These are phyloP conservation scores for Cyberlindnera maclurae DNA, from an alignment of 805 yeast genomes.

Conservation along the genomic window DNA sequence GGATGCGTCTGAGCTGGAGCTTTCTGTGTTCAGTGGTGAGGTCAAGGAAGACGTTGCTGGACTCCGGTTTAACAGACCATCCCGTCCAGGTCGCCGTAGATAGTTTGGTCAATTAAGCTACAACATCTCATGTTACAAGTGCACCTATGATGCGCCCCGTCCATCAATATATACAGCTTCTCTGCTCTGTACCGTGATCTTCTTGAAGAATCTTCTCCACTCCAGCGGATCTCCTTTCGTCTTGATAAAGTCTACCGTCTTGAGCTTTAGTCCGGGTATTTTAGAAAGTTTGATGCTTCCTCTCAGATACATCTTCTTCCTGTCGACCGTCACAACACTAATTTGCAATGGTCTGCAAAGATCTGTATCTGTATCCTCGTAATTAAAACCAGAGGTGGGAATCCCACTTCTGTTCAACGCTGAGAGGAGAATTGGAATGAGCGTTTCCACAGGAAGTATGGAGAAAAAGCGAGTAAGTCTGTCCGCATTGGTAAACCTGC, in stretches of 20 bases:
- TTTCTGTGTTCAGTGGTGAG: constrained; percentile 34
- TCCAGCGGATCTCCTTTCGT: constrained; percentile 63
- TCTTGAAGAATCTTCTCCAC: constrained; percentile 63
- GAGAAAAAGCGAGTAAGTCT: constrained; percentile 49
- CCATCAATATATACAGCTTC: constrained; percentile 42
- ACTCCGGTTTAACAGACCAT: constrained; percentile 51
- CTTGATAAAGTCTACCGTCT: constrained; percentile 48
- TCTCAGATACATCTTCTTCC: constrained; percentile 35
- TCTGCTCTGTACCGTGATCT: constrained; percentile 48
- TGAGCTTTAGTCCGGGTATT: constrained; percentile 31
- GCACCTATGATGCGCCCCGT: background rate
- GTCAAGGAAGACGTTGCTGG: constrained; percentile 14
- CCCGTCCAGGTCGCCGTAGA: constrained; percentile 58
- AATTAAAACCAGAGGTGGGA: constrained; percentile 14
- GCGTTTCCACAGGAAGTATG: constrained; percentile 33
- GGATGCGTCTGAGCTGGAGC: constrained; percentile 61
- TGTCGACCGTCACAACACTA: constrained; percentile 34
- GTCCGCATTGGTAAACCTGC: constrained; percentile 17
- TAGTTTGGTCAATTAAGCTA: too few species aligned
- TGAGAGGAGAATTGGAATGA: constrained; percentile 35
- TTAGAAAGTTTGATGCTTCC: constrained; percentile 41
- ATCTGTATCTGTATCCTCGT: constrained; percentile 11
- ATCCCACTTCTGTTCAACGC: constrained; percentile 38
- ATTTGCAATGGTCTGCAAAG: constrained; percentile 14
- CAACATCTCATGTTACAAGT: too few species aligned